phyloP scores from a whole-genome alignment of 805 yeast species.

The Wickerhamiella spandovensis region DNA sequence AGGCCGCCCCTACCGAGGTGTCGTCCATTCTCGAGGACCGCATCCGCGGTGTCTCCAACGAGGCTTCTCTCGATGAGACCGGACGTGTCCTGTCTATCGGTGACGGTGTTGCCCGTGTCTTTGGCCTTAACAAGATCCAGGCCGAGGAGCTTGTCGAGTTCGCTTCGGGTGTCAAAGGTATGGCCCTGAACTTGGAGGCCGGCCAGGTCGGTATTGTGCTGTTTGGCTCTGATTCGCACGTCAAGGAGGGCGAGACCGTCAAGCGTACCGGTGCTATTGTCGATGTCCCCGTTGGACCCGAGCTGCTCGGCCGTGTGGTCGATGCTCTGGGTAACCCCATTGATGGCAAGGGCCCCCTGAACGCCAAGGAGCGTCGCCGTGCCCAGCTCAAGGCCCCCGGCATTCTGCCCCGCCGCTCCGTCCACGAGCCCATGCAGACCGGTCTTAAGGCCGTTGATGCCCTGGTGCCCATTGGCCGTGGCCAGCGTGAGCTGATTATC shows the following conservation, averaged over 20 bases:
- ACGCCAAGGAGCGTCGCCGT: constrained; percentile 71
- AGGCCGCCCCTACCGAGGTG: constrained; percentile 99
- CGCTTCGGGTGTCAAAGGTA: constrained; percentile 99
- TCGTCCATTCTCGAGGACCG: constrained; percentile 98
- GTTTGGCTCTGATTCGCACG: constrained; percentile 97
- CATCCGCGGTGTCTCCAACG: constrained; percentile 97
- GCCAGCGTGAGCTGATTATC: constrained; percentile 99
- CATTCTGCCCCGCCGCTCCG: constrained; percentile 98
- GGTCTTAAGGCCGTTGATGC: constrained; percentile 99
- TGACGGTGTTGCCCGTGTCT: constrained; percentile 99
- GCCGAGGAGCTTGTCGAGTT: constrained; percentile 99
- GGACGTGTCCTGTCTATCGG: constrained; percentile 99
- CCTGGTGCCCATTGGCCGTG: constrained; percentile 99
- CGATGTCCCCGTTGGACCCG: constrained; percentile 98
- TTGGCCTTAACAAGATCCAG: constrained; percentile 98
- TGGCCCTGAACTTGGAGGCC: constrained; percentile 99
- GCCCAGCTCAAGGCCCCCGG: constrained; percentile 99
- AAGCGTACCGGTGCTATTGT: constrained; percentile 99
- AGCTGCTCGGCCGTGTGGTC: constrained; percentile 95
- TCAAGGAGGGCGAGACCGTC: constrained; percentile 98
- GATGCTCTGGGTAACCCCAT: constrained; percentile 99
- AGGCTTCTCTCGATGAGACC: constrained; percentile 95
- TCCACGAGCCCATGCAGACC: constrained; percentile 98
- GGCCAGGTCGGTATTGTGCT: constrained; percentile 99
- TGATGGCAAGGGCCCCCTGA: constrained; percentile 98